Evolutionary conservation across 768 basidiomycete genomes (phyloP), one percentile per base, ranked within the genome.

Genomic region (Cystofilobasidium ferigula): DNA sequence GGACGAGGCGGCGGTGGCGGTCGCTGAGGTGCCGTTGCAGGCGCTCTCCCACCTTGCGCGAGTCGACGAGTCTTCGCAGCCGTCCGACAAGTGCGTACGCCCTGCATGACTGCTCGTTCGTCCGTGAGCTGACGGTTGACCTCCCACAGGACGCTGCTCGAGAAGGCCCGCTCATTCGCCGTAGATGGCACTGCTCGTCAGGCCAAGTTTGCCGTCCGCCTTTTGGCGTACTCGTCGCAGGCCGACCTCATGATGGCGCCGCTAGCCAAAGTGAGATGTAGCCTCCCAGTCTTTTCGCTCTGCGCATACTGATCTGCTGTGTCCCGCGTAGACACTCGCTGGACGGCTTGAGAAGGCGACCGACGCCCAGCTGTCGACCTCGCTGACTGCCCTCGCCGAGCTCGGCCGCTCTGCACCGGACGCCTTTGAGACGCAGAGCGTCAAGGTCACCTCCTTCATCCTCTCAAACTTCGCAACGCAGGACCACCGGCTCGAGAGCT

Each of bases 121-220:
- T n/a, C n/a, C n/a, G n/a, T 48, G 22, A 48, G 13, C 24, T n/a
- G 45, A 24, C 45, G 16, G 20, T 13, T 24, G 45, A 22, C 22
- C 20, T 48, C 20, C 20, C 24, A 10, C 43, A 68, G 67, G 34
- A 58, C 51, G 24, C 53, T 68, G 0, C 75, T 83, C 14, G 87
- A 91, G 32, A 80, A 85, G 24, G 78, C 87, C 16, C 77, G 76
- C 60, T 81, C 82, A 47, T 81, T 83, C 69, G 86, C 82, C 0
- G 71, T 84, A 35, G 82, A 82, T 30, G 80, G 82, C 5, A 82
- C 86, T 61, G 77, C 79, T 30, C 80, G 82, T 26, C 83, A 86
- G 69, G 87, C 89, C 24, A 97, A 97, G 74, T 93, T 89, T 74
- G 87, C 90, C 1, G 84, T 88, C 2, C 82, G 91, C 26, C 78